Evolutionary conservation across 202 grass and related monocot species (phyloP), one percentile per base, ranked within the genome.

Genomic region (Setaria viridis): DNA sequence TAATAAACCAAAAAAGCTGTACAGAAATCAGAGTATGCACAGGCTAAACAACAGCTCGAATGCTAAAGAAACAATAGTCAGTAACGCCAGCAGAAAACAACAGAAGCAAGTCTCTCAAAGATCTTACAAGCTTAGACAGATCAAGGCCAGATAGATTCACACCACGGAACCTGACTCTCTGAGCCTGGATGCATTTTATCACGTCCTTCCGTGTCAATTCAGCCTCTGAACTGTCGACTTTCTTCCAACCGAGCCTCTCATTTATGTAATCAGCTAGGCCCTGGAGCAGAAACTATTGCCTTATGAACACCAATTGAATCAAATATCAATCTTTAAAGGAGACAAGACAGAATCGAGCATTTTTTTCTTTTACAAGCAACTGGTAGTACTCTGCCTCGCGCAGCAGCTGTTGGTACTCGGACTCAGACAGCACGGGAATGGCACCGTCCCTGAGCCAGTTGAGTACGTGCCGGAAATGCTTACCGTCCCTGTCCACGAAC

Each of bases 401-500:
- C 66, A 98, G 82, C 60, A 98, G 84, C 34, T 95, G 89, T 72
- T 93, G 87, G 81, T 92, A 82, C 11, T 91, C 83, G n/a, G 87
- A 92, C 13, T 91, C 91, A 7, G 90, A 89, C 30, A 98, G 81
- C 59, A 29, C 53, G 2, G 91, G 89, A 71, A 93, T 78, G 57
- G 76, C 78, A 16, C 91, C 93, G 75, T 98, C 93, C 85, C 95
- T 85, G 30, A 98, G 89, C 93, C 95, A 98, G 70, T 95, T 98
- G 54, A 98, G 88, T n/a, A 98, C 85, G 84, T 98, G 91, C 69
- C 93, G 90, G 78, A 98, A 98, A 69, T 95, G 87, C 79, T 95
- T 92, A 70, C 95, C 93, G 71, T 98, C 95, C 85, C 95, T 89
- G 87, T 98, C 95, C 60, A 95, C 88, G 81, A 98, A 98, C 42